These are phyloP conservation scores for Candida mattraensis DNA, from an alignment of 805 yeast genomes.

Conservation along the genomic window DNA sequence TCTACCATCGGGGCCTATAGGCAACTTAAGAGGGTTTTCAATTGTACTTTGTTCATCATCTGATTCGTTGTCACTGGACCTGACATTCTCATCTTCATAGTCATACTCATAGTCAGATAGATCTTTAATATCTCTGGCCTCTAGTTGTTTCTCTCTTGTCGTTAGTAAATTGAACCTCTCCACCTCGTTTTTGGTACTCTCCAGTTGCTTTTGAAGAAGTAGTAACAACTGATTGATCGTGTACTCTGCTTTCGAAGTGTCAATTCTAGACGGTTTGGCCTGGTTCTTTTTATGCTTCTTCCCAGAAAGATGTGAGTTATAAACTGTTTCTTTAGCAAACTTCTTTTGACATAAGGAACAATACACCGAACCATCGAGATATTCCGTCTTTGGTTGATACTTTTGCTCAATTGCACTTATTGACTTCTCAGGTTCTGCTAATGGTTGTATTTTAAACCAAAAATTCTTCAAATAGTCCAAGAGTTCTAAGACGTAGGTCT, in stretches of 20 bases:
- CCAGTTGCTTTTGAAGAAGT: slow-evolving; percentile 41
- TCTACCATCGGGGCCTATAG: slow-evolving; percentile 83
- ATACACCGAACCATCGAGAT: slow-evolving; percentile 36
- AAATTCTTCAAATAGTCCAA: slow-evolving; percentile 50
- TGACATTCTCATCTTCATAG: slow-evolving; percentile 25
- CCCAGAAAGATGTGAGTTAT: slow-evolving; percentile 65
- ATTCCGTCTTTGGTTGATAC: slow-evolving; percentile 7
- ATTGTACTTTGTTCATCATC: slow-evolving; percentile 34
- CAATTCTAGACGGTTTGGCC: slow-evolving; percentile 9
- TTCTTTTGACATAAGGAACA: slow-evolving; percentile 65
- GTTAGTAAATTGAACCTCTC: slow-evolving; percentile 71
- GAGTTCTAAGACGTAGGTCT: slow-evolving; percentile 46
- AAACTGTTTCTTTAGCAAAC: slow-evolving; percentile 67
- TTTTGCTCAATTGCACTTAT: slow-evolving; percentile 25
- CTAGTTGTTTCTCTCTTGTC: slow-evolving; percentile 59
- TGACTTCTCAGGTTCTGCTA: slow-evolving; percentile 40
- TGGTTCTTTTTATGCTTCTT: slow-evolving; percentile 67
- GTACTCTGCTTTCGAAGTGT: slow-evolving; percentile 32
- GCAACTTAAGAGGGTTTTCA: slow-evolving; percentile 56
- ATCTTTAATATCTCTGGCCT: slow-evolving; percentile 43
- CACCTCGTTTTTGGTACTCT: slow-evolving; percentile 55
- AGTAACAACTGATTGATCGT: slow-evolving; percentile 38
- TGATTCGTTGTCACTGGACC: slow-evolving; percentile 22
- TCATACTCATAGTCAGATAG: slow-evolving; percentile 34
- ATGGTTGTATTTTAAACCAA: slow-evolving; percentile 47